Evolutionary conservation across 2,329 filamentous ascomycete species (phyloP), one percentile per base, ranked within the genome.

Genomic region (Tolypocladium tundrense): DNA sequence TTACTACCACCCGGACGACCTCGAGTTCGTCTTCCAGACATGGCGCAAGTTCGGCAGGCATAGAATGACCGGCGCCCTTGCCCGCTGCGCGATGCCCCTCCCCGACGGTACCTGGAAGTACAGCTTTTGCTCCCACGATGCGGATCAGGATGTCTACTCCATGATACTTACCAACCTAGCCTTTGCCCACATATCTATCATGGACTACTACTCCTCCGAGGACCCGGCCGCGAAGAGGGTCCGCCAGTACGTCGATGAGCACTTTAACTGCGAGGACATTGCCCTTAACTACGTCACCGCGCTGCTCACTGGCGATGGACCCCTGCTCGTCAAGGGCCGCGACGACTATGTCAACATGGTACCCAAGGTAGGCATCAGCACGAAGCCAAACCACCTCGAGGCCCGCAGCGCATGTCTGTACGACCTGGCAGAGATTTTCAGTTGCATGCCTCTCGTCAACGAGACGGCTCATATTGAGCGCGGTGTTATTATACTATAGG

Each of bases 201-300:
- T 75, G 53, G 73, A 75, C 56, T 73, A 69, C 57, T 74, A 74
- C 63, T 72, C 66, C 1, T 70, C 72, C 4, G 65, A 68, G 21
- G 68, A 71, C 21, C 64, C 62, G 1, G 57, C 63, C 51, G 65
- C 69, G 60, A 65, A 61, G 5, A 64, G 64, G 56, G 66, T 75
- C 24, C 70, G 73, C 3, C 62, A 68, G 1, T 72, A 73, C 57
- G 72, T 75, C 19, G 73, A 75, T 27, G 59, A 69, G 21, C 64
- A 68, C 52, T 69, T 72, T 64, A 75, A 75, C 62, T 75, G 73
- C 65, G 73, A 75, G 59, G 72, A 75, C 54, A 68, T 75, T 59
- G 73, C 70, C 21, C 59, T 75, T 55, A 75, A 75, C 63, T 74
- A 68, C 43, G 62, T 74, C 33, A 64, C 67, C 9, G 68, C 69